Conservation (phyloP, 495 filamentous ascomycete genomes). For the Melanomma pulvis-pyrius region DNA sequence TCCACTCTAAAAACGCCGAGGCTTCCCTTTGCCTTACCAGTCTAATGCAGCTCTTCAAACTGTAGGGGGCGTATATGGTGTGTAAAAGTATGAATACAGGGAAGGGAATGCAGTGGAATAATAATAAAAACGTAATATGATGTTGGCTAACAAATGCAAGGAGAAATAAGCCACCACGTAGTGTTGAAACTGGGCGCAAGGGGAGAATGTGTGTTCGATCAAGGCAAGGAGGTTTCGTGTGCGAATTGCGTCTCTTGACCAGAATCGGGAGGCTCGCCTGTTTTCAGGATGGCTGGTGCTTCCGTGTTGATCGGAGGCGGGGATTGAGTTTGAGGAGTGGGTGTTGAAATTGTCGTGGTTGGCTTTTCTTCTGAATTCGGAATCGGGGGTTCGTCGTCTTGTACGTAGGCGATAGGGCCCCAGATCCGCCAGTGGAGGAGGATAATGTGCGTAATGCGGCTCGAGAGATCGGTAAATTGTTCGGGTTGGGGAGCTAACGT, state of each 20-base stretch:
- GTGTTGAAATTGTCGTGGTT: neutral
- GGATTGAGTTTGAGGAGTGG: neutral
- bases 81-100: neutral
- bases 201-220: neutral
- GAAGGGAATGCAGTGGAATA: neutral
- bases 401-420: slow-evolving; percentile 66
- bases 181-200: no score
- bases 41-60: neutral
- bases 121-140: no score
- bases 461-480: slow-evolving; percentile 67
- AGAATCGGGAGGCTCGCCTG: neutral
- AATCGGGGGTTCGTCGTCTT: slow-evolving; percentile 4
- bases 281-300: neutral
- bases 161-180: neutral
- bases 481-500: slow-evolving; percentile 39
- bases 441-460: slow-evolving; percentile 74
- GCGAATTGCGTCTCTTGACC: slow-evolving; percentile 2
- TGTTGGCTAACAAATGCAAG: neutral
- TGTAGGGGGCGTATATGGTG: neutral
- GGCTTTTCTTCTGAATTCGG: neutral
- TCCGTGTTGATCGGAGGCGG: neutral
- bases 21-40: neutral
- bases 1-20: neutral
- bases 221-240: neutral
- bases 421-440: slow-evolving; percentile 87